Evolutionary conservation across 164 flowering plant genomes (phyloP).

Genomic region (Liquidambar formosana): DNA sequence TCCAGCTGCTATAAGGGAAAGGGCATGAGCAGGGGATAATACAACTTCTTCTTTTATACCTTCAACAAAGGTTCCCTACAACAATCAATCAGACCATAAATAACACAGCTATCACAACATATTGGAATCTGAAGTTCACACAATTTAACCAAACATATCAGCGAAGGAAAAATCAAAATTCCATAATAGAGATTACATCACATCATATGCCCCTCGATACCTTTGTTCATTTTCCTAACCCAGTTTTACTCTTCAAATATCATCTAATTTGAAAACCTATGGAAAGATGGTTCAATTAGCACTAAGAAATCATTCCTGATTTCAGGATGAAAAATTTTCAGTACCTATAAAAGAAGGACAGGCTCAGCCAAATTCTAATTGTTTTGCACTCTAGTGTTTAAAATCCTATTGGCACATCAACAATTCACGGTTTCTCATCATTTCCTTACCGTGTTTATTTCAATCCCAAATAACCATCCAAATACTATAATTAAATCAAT

Average conservation of each 20-base stretch:
- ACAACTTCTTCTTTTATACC: constrained; percentile 98
- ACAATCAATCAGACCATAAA: constrained; percentile 8
- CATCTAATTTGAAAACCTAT: neutral
- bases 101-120: neutral
- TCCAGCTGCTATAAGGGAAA: constrained; percentile 96
- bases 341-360: no score
- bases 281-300: neutral
- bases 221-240: neutral
- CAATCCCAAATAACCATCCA: no score
- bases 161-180: constrained; percentile 1
- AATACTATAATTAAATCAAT: no score
- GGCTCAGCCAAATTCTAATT: no score
- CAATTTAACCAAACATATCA: neutral
- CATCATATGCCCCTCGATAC: neutral
- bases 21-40: constrained; percentile 94
- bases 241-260: neutral
- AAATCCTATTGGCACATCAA: no score
- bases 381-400: no score
- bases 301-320: neutral
- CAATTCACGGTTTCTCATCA: no score
- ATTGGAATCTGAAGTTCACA: neutral
- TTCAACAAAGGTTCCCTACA: constrained; percentile 92
- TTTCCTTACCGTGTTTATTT: no score
- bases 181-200: neutral
- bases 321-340: no score